Evolutionary conservation across 192 early-diverging fungal genomes (phyloP), one percentile per base, ranked within the genome.

Genomic region (Phlyctochytrium arcticum): DNA sequence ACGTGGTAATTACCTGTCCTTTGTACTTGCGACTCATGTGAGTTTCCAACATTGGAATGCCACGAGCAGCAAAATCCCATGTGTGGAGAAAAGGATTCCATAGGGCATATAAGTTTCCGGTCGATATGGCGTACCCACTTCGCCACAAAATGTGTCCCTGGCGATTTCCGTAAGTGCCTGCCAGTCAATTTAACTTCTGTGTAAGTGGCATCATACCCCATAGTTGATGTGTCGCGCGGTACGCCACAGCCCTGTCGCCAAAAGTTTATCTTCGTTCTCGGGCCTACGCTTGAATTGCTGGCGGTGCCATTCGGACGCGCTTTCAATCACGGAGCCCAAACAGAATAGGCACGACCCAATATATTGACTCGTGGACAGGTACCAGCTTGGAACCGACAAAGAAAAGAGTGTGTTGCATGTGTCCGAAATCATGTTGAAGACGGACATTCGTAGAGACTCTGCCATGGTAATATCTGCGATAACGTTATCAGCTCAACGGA

Each of bases 71-170:
- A 42, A 68, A 68, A 21, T 68, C 56, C 56, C 65, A 68, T 9
- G 59, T 19, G 36, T 68, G 65, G 34, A 68, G 6, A 2, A 48
- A 7, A 12, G 65, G 65, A 36, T 68, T 68, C 55, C 57, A 68
- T 19, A 60, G 23, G 7, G 65, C 65, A 30, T 50, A 68, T 6
- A 51, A 5, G 32, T 57, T 48, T 6, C 46, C 57, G 21, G 65
- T 58, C 5, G 46, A 29, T 1, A 59, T 21, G 7, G 65, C 65
- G 27, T 60, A 60, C 19, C 65, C 65, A 12, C 10, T 19, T 32
- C 56, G 6, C 56, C 56, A 58, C 8, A 68, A 19, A 21, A 60
- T 33, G 36, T 60, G 59, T 19, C 65, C 65, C 17, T 57, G 56
- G 4, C n/a, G n/a, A n/a, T n/a, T n/a, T n/a, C n/a, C 39, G n/a